Evolutionary conservation across 129 eudicot genomes (phyloP), one percentile per base, ranked within the genome.

Genomic region (Glebionis coronaria): DNA sequence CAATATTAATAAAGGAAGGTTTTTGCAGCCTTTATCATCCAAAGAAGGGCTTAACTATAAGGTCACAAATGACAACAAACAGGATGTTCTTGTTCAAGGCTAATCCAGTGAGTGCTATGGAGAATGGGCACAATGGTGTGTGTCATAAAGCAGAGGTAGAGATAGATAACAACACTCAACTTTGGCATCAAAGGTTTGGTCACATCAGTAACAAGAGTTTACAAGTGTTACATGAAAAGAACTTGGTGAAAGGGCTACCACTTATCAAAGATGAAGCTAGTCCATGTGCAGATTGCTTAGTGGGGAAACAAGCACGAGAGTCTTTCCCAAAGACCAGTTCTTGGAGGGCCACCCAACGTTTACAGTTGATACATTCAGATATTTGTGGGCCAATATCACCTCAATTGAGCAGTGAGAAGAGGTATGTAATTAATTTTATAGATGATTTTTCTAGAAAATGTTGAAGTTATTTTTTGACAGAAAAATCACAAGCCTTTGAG

Each of bases 71-170:
- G 66, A 12, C n/a, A 0, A 3, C 65, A 20, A 69, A 69, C 15
- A 58, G 65, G 8, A 57, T 69, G 66, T 69, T 56, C n/a, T 11
- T 19, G 19, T 0, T 69, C 13, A 21, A 19, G 13, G 74, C 74
- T 18, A 47, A 11, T 2, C 65, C 44, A 21, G n/a, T n/a, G n/a
- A n/a, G n/a, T n/a, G n/a, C n/a, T n/a, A n/a, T n/a, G n/a, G n/a
- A n/a, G n/a, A 56, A 23, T 23, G 25, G 25, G n/a, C n/a, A n/a
- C 7, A 45, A 0, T 25, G 20, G 13, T 1, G 53, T 9, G 12
- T 69, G 74, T 69, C 20, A 55, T 23, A 42, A 69, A 25, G 56
- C n/a, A n/a, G n/a, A n/a, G n/a, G n/a, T 12, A 2, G 65, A 69
- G 21, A n/a, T 1, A 0, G 72, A 67, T 16, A 7, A 4, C 6